Percentiles rank a stretch among this genome's conserved stretches.
phyloP scores from a whole-genome alignment of 345 rosid species.

The Camelina sativa region DNA sequence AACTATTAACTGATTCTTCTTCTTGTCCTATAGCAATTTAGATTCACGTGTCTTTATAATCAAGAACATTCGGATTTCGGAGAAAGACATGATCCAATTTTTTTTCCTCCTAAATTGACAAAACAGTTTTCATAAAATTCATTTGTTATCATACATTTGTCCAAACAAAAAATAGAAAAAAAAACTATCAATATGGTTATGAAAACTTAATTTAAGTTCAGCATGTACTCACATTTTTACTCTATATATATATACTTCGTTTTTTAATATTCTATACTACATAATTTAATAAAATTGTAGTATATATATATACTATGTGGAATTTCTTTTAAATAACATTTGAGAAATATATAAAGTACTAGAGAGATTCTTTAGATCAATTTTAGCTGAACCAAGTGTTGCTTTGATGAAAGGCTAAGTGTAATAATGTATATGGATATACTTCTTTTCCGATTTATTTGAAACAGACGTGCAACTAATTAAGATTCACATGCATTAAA shows the following conservation, averaged over 20 bases:
- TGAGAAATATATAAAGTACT: constrained; percentile 4
- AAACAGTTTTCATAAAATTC: constrained; percentile 19
- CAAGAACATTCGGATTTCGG: constrained; percentile 39
- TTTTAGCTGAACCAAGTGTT: constrained; percentile 35
- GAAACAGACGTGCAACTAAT: constrained; percentile 36
- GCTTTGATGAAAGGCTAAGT: constrained; percentile 28
- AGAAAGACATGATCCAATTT: constrained; percentile 25
- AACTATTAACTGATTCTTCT: constrained; percentile 22
- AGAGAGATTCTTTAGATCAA: constrained; percentile 22
- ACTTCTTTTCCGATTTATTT: constrained; percentile 28
- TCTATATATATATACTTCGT: not conserved
- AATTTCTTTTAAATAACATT: not conserved
- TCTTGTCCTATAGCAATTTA: constrained; percentile 15
- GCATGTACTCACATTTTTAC: not conserved
- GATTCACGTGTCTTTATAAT: constrained; percentile 38
- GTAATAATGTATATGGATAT: constrained; percentile 34
- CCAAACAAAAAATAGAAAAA: too few relatives aligned
- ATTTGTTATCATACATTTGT: not conserved
- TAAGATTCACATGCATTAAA: constrained; percentile 32
- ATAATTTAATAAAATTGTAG: not conserved
- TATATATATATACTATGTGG: not conserved
- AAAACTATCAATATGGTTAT: not conserved
- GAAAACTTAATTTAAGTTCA: not conserved
- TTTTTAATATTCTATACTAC: not conserved
- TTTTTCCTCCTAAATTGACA: constrained; percentile 16